Evolutionary conservation across 768 basidiomycete genomes (phyloP).

Genomic region (Pisolithus tinctorius): DNA sequence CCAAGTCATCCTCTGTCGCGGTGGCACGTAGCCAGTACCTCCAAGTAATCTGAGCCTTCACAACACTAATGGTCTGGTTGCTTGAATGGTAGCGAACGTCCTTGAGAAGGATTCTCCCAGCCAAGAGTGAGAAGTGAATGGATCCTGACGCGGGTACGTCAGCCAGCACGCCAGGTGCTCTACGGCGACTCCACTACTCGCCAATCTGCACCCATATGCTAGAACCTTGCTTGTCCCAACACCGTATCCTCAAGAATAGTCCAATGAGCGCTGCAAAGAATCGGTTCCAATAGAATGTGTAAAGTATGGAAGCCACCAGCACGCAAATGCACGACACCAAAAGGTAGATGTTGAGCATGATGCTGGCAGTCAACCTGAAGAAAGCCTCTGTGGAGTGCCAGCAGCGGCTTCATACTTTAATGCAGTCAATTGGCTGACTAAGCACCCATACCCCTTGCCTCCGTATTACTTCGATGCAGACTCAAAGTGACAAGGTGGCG

Average conservation of each 20-base stretch:
- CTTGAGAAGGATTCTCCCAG: slow-evolving; percentile 83
- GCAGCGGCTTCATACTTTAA: background rate
- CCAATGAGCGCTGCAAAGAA: slow-evolving; percentile 66
- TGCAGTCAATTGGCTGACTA: background rate
- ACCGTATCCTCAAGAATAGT: slow-evolving; percentile 56
- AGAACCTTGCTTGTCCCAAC: slow-evolving; percentile 74
- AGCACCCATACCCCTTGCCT: background rate
- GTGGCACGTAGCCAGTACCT: slow-evolving; percentile 88
- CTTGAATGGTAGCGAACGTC: slow-evolving; percentile 87
- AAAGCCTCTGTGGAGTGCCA: background rate
- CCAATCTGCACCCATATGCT: slow-evolving; percentile 84
- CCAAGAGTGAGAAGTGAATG: slow-evolving; percentile 84
- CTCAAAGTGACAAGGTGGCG: slow-evolving; percentile 24
- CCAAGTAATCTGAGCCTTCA: slow-evolving; percentile 87
- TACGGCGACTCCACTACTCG: slow-evolving; percentile 22
- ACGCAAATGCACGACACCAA: slow-evolving; percentile 59
- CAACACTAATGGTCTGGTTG: slow-evolving; percentile 81
- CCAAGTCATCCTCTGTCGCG: slow-evolving; percentile 66
- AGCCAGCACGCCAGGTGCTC: background rate
- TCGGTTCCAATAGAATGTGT: slow-evolving; percentile 91
- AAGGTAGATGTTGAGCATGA: slow-evolving; percentile 55
- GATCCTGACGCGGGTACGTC: slow-evolving; percentile 47
- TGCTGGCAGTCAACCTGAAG: background rate
- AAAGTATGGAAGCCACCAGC: slow-evolving; percentile 51
- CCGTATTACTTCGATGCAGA: slow-evolving; percentile 8